Percentiles rank a stretch among this genome's conserved stretches.
phyloP scores from a whole-genome alignment of 495 filamentous ascomycete genomes.

The Massariosphaeria phaeospora region DNA sequence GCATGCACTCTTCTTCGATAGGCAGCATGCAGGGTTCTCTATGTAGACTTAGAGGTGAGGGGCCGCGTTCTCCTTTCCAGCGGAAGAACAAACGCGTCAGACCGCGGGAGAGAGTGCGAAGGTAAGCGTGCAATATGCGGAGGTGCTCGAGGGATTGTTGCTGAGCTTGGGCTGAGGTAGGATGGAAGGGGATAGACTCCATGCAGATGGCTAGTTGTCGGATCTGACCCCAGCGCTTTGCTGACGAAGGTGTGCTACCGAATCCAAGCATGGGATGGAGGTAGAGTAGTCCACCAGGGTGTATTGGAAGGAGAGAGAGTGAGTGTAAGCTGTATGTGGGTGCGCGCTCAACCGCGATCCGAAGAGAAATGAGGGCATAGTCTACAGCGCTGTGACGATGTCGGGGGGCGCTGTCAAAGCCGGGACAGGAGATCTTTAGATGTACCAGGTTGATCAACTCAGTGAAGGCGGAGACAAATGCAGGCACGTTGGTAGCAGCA shows the following conservation, averaged over 20 bases:
- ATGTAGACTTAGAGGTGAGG: slow-evolving; percentile 61
- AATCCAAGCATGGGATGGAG: slow-evolving; percentile 61
- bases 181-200: slow-evolving; percentile 53
- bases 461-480: slow-evolving; percentile 66
- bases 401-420: slow-evolving; percentile 58
- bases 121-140: slow-evolving; percentile 68
- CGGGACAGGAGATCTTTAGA: slow-evolving; percentile 66
- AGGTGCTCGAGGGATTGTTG: slow-evolving; percentile 61
- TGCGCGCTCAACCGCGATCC: slow-evolving; percentile 67
- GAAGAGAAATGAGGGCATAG: slow-evolving; percentile 74
- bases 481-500: slow-evolving; percentile 73
- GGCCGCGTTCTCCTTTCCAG: slow-evolving; percentile 64
- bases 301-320: slow-evolving; percentile 61
- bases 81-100: slow-evolving; percentile 62
- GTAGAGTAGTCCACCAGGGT: slow-evolving; percentile 64
- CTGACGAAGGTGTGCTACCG: slow-evolving; percentile 59
- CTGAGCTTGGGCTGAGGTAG: slow-evolving; percentile 37
- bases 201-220: slow-evolving; percentile 62
- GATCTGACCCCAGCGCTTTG: slow-evolving; percentile 67
- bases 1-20: slow-evolving; percentile 45
- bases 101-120: slow-evolving; percentile 56
- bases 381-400: slow-evolving; percentile 71
- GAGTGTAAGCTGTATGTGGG: slow-evolving; percentile 55
- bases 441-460: slow-evolving; percentile 60
- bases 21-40: slow-evolving; percentile 53